Evolutionary conservation across 2,329 filamentous ascomycete species (phyloP).

Genomic region (Fusarium pseudoanthophilum): DNA sequence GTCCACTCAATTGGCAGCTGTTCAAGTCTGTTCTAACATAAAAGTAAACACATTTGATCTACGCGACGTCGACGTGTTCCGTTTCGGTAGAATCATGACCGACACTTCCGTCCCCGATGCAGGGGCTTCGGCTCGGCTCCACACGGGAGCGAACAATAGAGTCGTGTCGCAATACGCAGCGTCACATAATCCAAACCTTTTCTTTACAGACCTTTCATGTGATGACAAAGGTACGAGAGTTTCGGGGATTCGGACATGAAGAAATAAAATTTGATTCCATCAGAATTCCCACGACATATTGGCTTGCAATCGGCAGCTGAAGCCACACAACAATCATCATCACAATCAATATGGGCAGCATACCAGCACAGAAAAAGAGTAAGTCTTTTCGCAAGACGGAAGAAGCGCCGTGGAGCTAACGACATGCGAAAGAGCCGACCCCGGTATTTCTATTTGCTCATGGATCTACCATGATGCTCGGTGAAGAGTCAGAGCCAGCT

Average conservation of each 20-base stretch:
- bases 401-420: background rate
- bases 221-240: fast-evolving
- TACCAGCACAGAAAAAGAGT: background rate
- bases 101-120: background rate
- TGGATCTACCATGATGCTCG: constrained; percentile 37
- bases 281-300: background rate
- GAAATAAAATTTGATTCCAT: background rate
- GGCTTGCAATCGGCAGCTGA: too few species aligned
- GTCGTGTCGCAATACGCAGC: fast-evolving
- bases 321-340: background rate
- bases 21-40: fast-evolving
- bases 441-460: constrained; percentile 34
- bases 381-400: too few species aligned
- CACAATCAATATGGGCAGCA: background rate
- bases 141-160: background rate
- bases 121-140: constrained; percentile 1
- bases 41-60: background rate
- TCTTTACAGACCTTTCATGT: too few species aligned
- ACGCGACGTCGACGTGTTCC: background rate
- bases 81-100: background rate
- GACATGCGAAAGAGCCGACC: background rate
- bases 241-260: background rate
- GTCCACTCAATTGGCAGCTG: too few species aligned
- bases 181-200: background rate
- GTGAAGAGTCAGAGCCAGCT: constrained; percentile 29